Evolutionary conservation across 148 eudicot species (phyloP).

Genomic region (Silene conica): DNA sequence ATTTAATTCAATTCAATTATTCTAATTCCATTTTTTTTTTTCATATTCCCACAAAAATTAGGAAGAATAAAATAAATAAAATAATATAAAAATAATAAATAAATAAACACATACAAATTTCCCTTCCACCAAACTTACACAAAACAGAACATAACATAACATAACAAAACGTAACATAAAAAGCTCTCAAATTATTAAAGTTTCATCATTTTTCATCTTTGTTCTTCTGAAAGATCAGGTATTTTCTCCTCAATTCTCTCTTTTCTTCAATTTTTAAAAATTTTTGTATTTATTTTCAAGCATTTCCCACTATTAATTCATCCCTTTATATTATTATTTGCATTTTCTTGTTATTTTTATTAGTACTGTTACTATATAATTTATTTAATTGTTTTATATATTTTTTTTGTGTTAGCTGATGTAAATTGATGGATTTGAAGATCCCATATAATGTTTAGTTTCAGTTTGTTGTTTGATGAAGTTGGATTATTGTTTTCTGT

Average conservation of each 20-base stretch:
- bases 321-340: constrained; percentile 16
- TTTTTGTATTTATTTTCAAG: constrained; percentile 3
- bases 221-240: constrained; percentile 21
- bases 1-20: not conserved
- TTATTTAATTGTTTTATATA: not conserved
- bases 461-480: constrained; percentile 19
- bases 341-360: constrained; percentile 9
- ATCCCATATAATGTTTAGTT: constrained; percentile 13
- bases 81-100: constrained; percentile 1
- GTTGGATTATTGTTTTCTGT: constrained; percentile 7
- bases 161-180: constrained; percentile 8
- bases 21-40: not conserved
- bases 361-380: constrained; percentile 10
- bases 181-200: constrained; percentile 13
- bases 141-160: not conserved
- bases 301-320: constrained; percentile 12
- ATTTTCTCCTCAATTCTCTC: constrained; percentile 22
- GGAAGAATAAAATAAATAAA: not conserved
- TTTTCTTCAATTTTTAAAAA: constrained; percentile 9
- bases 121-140: constrained; percentile 21
- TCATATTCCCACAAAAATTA: not conserved
- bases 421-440: not conserved
- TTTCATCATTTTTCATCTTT: constrained; percentile 7
- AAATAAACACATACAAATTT: constrained; percentile 7
- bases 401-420: constrained; percentile 11